A percentile compares a stretch with the other conserved stretches of the same genome.
Conservation (phyloP, 2,329 filamentous ascomycete genomes). For the Phaeosphaeria sp. region DNA sequence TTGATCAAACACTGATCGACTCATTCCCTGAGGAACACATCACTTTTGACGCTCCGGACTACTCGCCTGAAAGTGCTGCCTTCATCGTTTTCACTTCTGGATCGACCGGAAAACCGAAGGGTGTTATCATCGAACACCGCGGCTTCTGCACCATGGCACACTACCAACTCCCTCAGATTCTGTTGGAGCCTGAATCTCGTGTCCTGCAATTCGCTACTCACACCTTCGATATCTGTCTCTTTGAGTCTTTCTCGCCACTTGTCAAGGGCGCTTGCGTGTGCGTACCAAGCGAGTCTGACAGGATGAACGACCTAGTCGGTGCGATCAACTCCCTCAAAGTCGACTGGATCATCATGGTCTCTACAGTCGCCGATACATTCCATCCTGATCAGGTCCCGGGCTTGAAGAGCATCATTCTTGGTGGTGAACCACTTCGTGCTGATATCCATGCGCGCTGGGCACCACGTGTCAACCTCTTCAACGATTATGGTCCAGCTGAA, state of each 20-base stretch:
- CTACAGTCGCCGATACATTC: constrained; percentile 59
- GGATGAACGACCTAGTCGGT: constrained; percentile 57
- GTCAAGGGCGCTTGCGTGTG: constrained; percentile 56
- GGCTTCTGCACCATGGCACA: constrained; percentile 53
- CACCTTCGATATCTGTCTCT: constrained; percentile 58
- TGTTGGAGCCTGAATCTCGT: constrained; percentile 44
- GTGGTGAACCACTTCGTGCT: constrained; percentile 44
- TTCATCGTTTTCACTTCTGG: constrained; percentile 65
- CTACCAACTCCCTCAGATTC: constrained; percentile 15
- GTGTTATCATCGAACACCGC: constrained; percentile 66
- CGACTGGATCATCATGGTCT: constrained; percentile 56
- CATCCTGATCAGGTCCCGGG: constrained; percentile 50
- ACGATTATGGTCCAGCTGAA: constrained; percentile 20
- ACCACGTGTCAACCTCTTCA: constrained; percentile 11
- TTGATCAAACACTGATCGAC: constrained; percentile 10
- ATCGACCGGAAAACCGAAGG: constrained; percentile 56
- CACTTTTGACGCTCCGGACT: constrained; percentile 22
- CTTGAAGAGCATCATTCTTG: constrained; percentile 49
- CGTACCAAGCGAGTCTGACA: constrained; percentile 60
- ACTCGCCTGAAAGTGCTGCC: constrained; percentile 53
- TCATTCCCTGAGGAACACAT: constrained; percentile 26
- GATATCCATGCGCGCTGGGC: constrained; percentile 12
- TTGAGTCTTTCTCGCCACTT: constrained; percentile 59
- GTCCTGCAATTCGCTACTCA: constrained; percentile 62
- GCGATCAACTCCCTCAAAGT: constrained; percentile 30